Percentiles rank a stretch among this genome's conserved stretches.
Evolutionary conservation across 257 asterid genomes (phyloP).

Genomic region (Jaltomata sinuosa): DNA sequence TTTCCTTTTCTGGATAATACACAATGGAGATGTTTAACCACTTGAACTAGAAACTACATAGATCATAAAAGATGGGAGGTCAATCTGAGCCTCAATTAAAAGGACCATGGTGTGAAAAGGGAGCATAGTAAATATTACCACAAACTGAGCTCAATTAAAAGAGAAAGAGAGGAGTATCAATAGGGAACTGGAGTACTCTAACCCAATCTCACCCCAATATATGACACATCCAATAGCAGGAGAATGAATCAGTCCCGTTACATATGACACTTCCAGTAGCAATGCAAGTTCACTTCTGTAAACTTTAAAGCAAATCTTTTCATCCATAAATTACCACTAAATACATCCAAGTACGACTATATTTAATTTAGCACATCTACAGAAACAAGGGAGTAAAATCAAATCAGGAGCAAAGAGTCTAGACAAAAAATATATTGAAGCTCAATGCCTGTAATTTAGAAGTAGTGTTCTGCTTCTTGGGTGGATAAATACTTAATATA

Average conservation of each 20-base stretch:
- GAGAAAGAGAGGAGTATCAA: background rate
- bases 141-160: background rate
- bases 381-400: background rate
- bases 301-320: background rate
- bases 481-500: background rate
- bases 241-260: background rate
- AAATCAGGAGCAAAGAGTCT: background rate
- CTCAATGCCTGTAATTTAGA: background rate
- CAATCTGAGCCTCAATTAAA: too few species aligned
- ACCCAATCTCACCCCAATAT: background rate
- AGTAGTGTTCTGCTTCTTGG: background rate
- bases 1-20: conserved; percentile 46
- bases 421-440: background rate
- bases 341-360: background rate
- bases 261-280: background rate
- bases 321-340: background rate
- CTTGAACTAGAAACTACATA: background rate
- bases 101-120: background rate
- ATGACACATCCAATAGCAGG: background rate
- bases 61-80: conserved; percentile 6
- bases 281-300: background rate
- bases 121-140: background rate
- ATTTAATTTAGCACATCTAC: background rate
- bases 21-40: background rate
- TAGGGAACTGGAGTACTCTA: background rate